A percentile compares a stretch with the other conserved stretches of the same genome.
phyloP scores from a whole-genome alignment of 108 stramenopile species.

The Cyclotella baltica region DNA sequence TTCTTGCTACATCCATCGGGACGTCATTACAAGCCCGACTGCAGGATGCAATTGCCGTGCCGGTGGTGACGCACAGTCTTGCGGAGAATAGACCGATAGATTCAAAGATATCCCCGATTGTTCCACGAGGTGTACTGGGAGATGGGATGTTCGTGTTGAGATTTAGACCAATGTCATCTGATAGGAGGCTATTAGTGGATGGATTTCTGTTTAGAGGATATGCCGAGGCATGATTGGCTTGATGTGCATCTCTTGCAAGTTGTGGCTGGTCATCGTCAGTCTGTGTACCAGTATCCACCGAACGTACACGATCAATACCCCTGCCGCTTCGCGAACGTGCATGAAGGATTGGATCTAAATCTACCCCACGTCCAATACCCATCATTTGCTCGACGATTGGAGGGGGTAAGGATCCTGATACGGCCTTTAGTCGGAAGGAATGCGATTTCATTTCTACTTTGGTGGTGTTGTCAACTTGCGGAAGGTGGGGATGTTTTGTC shows the following conservation, averaged over 20 bases:
- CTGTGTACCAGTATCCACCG: background rate
- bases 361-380: background rate
- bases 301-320: background rate
- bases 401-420: constrained; percentile 1
- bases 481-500: too few species aligned
- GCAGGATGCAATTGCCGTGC: constrained; percentile 33
- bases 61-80: constrained; percentile 27
- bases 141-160: background rate
- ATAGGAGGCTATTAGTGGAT: constrained; percentile 3
- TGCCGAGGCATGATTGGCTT: background rate
- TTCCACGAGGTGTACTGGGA: constrained; percentile 7
- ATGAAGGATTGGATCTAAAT: background rate
- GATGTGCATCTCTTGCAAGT: background rate
- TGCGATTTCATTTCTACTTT: constrained; percentile 9
- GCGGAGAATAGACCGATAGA: constrained; percentile 33
- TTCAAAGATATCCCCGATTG: constrained; percentile 29
- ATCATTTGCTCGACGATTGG: constrained; percentile 14
- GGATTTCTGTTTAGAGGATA: constrained; percentile 2
- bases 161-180: constrained; percentile 1
- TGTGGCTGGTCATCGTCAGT: constrained; percentile 5
- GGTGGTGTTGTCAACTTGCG: background rate
- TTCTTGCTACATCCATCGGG: background rate
- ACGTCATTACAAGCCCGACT: constrained; percentile 33
- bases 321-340: background rate
- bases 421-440: constrained; percentile 8